These are phyloP conservation scores for Starmerella sp. DNA, from an alignment of 805 yeast genomes.

Conservation along the genomic window DNA sequence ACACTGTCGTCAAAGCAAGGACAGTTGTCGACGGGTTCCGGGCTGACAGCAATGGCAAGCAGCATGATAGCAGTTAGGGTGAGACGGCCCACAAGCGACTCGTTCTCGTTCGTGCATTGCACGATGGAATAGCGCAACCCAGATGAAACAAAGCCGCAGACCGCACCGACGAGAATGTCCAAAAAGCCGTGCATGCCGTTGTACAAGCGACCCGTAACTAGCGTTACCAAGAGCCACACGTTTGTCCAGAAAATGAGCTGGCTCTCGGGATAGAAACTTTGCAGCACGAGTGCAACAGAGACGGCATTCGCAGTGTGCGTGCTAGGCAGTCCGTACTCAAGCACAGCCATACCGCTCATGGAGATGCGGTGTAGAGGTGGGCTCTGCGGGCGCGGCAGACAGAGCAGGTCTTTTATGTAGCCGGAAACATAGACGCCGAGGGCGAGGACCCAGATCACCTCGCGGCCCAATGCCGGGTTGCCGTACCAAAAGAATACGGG, in stretches of 20 bases:
- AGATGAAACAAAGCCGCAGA: slow-evolving; percentile 47
- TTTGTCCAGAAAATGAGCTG: slow-evolving; percentile 3
- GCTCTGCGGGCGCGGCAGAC: slow-evolving; percentile 83
- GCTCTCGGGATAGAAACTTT: slow-evolving; percentile 6
- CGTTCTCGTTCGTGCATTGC: slow-evolving; percentile 5
- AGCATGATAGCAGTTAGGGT: slow-evolving; percentile 3
- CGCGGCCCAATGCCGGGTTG: slow-evolving; percentile 43
- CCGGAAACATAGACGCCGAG: slow-evolving; percentile 51
- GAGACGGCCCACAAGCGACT: slow-evolving; percentile 1
- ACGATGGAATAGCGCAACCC: slow-evolving; percentile 38
- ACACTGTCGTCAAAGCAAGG: slow-evolving; percentile 95
- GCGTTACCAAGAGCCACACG: slow-evolving; percentile 45
- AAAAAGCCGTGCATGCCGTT: slow-evolving; percentile 96
- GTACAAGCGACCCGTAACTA: slow-evolving; percentile 73
- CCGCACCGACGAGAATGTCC: slow-evolving; percentile 57
- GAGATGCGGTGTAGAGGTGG: slow-evolving; percentile 89
- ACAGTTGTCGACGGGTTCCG: slow-evolving; percentile 81
- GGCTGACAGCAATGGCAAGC: slow-evolving; percentile 24
- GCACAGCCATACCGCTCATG: slow-evolving; percentile 77
- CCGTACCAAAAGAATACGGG: slow-evolving; percentile 85
- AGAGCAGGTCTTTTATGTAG: slow-evolving; percentile 65
- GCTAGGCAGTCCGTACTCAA: slow-evolving; percentile 91
- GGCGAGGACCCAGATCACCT: slow-evolving; percentile 55
- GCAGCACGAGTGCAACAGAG: slow-evolving; percentile 51
- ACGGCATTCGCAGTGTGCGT: slow-evolving; percentile 94